A percentile compares a stretch with the other conserved stretches of the same genome.
phyloP scores from a whole-genome alignment of 805 yeast species.

The Saturnispora halmiae region DNA sequence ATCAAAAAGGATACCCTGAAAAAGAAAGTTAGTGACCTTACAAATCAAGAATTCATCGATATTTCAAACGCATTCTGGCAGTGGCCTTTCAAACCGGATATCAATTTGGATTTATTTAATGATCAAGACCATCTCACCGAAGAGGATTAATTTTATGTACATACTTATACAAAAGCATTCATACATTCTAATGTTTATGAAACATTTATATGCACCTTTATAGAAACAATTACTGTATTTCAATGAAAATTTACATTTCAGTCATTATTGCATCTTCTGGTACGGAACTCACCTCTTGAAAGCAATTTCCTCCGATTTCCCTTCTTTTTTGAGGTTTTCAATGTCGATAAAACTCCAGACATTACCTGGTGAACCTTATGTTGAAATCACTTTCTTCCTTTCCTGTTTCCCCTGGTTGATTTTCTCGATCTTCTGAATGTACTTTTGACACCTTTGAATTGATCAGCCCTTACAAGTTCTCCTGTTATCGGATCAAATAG shows the following conservation, averaged over 20 bases:
- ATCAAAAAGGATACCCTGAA: slow-evolving; percentile 34
- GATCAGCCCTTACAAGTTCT: slow-evolving; percentile 2
- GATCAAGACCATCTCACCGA: slow-evolving; percentile 8
- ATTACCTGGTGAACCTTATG: no score
- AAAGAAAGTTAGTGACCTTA: slow-evolving; percentile 40
- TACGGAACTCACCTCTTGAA: no score
- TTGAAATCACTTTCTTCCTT: not conserved
- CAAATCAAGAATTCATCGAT: slow-evolving; percentile 43
- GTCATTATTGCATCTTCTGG: no score
- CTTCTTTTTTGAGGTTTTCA: no score
- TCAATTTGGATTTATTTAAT: slow-evolving; percentile 20
- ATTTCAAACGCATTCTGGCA: slow-evolving; percentile 44
- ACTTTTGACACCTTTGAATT: slow-evolving; percentile 3
- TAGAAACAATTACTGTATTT: no score
- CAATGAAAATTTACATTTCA: no score
- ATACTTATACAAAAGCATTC: not conserved
- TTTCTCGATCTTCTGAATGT: slow-evolving; percentile 1
- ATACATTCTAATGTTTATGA: no score
- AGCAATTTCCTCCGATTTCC: no score
- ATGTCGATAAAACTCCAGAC: no score
- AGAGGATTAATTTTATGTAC: slow-evolving; percentile 2
- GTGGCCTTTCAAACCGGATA: slow-evolving; percentile 79
- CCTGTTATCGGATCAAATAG: slow-evolving; percentile 6
- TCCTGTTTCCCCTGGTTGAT: not conserved
- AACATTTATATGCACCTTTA: no score